A percentile compares a stretch with the other conserved stretches of the same genome.
These are phyloP conservation scores for Elymus sibiricus DNA, from an alignment of 176 grass and related monocot genomes.

Conservation along the genomic window DNA sequence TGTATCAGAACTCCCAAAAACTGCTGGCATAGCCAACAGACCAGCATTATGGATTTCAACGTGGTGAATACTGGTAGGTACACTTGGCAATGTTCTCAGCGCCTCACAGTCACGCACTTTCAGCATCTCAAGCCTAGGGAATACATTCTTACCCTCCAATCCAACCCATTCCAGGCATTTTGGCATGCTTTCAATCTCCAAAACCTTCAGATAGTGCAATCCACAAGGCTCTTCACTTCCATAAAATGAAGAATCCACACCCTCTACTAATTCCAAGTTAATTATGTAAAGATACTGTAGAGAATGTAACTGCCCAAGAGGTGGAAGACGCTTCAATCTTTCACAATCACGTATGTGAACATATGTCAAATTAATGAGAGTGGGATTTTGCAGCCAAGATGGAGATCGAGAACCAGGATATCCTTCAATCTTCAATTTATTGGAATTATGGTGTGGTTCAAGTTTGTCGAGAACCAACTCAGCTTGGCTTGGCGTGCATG, in stretches of 20 bases:
- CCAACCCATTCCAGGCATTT: constrained; percentile 39
- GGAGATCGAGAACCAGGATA: constrained; percentile 42
- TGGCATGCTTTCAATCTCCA: constrained; percentile 34
- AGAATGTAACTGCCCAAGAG: constrained; percentile 42
- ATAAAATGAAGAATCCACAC: constrained; percentile 32
- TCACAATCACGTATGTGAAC: constrained; percentile 27
- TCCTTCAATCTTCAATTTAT: constrained; percentile 36
- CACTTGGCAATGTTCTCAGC: constrained; percentile 16
- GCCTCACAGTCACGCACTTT: constrained; percentile 21
- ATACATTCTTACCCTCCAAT: constrained; percentile 4
- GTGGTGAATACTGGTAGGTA: constrained; percentile 24
- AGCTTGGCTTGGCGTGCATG: neutral
- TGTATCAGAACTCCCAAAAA: neutral
- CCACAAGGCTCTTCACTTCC: neutral
- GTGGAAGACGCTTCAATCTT: constrained; percentile 27
- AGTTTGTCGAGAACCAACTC: constrained; percentile 31
- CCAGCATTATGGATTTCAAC: constrained; percentile 28
- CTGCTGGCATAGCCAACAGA: constrained; percentile 22
- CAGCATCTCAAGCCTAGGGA: constrained; percentile 36
- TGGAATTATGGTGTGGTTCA: constrained; percentile 8
- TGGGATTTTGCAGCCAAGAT: constrained; percentile 28
- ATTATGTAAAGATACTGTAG: constrained; percentile 38
- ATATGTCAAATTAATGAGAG: constrained; percentile 28
- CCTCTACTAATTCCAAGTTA: constrained; percentile 8
- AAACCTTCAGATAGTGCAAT: constrained; percentile 31